Conservation (phyloP, 1,284 basidiomycete species). For the Tilletia setariae region DNA sequence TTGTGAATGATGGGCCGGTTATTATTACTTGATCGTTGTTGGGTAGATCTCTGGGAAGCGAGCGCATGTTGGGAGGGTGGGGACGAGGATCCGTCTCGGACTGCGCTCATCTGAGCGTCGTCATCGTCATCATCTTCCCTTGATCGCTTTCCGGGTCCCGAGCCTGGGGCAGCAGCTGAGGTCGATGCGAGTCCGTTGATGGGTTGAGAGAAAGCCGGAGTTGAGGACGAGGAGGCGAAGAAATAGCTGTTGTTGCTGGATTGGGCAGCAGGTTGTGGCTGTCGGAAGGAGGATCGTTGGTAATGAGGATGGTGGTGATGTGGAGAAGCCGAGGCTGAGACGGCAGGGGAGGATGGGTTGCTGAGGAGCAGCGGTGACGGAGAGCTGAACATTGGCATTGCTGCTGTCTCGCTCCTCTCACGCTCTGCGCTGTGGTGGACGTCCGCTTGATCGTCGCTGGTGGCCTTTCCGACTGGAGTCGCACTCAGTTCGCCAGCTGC, state of each 20-base stretch:
- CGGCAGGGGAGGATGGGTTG: neutral
- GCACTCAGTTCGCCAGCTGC: no score
- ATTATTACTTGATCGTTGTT: neutral
- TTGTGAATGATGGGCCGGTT: slow-evolving; percentile 5
- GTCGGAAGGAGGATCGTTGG: neutral
- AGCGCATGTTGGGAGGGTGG: neutral
- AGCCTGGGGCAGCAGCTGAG: neutral
- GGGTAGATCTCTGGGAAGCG: neutral
- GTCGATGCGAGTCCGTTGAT: neutral
- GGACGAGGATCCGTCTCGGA: neutral
- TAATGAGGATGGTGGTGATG: neutral
- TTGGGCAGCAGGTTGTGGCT: neutral
- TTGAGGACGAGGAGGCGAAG: neutral
- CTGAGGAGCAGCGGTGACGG: slow-evolving; percentile 11
- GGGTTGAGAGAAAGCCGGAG: no score
- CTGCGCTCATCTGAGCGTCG: slow-evolving; percentile 13
- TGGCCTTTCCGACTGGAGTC: no score
- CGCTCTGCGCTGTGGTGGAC: neutral
- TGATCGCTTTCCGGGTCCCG: neutral
- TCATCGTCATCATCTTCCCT: slow-evolving; percentile 7
- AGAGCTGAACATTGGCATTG: slow-evolving; percentile 7
- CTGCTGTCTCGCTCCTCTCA: neutral
- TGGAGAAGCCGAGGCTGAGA: neutral
- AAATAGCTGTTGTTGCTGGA: slow-evolving; percentile 11
- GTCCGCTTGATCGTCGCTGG: no score